Base-by-base conservation (phyloP, 208 protist species). In the Strigomonas oncopelti region DNA sequence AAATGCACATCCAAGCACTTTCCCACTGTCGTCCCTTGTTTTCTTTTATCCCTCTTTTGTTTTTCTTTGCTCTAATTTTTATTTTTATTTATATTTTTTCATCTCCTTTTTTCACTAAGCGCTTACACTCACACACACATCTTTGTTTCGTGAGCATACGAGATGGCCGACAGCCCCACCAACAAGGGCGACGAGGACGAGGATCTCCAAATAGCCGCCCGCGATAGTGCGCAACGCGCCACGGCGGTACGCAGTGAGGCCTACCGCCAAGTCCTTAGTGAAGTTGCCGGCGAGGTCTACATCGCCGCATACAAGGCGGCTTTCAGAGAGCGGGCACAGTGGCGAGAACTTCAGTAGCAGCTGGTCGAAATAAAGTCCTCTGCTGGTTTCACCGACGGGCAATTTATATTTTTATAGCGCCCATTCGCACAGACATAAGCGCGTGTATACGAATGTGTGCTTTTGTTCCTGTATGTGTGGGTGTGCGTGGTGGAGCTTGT, bases 251-350 rank as follows among this genome's bases (percentile, higher is more conserved):
- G 72, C 27, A 86, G 78, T 36, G 83, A 90, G 55, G 88, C 88
- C 14, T 88, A 89, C 61, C 81, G 81, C 13, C 77, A 90, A 46
- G 85, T 75, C 16, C 62, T 91, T 20, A 78, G 80, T 57, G 88
- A 91, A 65, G 48, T 94, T 51, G 85, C 85, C 24, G 88, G 85
- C 13, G 85, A 91, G 63, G 34, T 92, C 0, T 94, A 90, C 68
- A 51, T 78, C 0, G 69, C 74, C 29, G 77, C 74, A 31, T 94
- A 92, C 79, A 77, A 71, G 52, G 61, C 42, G 20, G 65, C 77
- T 9, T 67, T 89, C 34, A 46, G 68, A 9, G 16, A 24, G 13
- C 38, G n/a, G 9, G 8, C 31, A 25, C 32, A 31, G 60, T 20
- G 27, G 42, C 20, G 25, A 34, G n/a, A 29, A 20, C 20, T 22